Conservation (phyloP, 2,329 filamentous ascomycete species). For the Catunica adiposa region DNA sequence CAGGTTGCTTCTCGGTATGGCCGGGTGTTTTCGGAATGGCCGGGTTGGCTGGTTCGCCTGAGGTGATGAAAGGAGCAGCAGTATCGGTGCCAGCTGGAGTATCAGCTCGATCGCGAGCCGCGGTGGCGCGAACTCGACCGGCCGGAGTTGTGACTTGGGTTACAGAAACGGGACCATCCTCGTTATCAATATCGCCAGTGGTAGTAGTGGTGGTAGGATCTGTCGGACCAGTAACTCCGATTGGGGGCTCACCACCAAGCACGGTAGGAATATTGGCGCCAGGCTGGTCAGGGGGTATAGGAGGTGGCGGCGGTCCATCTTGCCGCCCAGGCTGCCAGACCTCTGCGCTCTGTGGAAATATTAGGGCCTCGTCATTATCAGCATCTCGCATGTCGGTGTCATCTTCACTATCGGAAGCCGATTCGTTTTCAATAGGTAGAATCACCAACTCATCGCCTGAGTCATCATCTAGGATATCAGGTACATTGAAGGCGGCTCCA, state of each 20-base stretch:
- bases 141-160: too few species aligned
- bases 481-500: constrained; percentile 32
- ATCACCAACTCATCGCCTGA: neutral
- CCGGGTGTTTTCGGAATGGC: constrained; percentile 67
- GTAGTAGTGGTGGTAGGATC: neutral
- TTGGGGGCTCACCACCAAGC: neutral
- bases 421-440: neutral
- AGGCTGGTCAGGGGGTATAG: constrained; percentile 34
- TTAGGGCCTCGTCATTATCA: constrained; percentile 29
- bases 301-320: constrained; percentile 40
- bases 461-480: constrained; percentile 22
- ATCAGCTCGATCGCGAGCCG: constrained; percentile 29
- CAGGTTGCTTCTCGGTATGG: constrained; percentile 24
- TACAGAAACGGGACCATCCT: neutral
- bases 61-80: constrained; percentile 47
- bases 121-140: constrained; percentile 2
- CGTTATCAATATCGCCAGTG: neutral
- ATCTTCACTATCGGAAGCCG: constrained; percentile 4
- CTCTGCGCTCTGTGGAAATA: too few species aligned
- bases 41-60: constrained; percentile 47
- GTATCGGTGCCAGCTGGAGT: constrained; percentile 61
- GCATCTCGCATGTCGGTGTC: constrained; percentile 7
- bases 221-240: constrained; percentile 30
- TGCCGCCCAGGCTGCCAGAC: constrained; percentile 20
- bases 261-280: constrained; percentile 24